Evolutionary conservation across 306 rosid genomes (phyloP).

Genomic region (Nissolia schottii): DNA sequence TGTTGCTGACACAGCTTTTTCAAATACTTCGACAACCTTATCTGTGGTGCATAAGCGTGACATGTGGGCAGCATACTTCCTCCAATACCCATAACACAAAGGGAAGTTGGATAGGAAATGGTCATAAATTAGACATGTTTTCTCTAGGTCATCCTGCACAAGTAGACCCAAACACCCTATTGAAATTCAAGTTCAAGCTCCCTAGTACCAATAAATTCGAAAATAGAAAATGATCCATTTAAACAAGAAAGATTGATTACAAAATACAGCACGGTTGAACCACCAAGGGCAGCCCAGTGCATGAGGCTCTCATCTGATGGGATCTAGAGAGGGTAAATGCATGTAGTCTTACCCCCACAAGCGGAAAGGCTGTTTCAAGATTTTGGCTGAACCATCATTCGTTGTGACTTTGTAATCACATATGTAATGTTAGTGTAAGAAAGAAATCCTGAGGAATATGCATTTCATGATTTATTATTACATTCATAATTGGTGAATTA

Average conservation of each 20-base stretch:
- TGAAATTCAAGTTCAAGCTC: constrained; percentile 14
- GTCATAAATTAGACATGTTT: constrained; percentile 56
- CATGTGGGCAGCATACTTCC: constrained; percentile 67
- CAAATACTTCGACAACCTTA: constrained; percentile 75
- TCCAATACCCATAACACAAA: constrained; percentile 89
- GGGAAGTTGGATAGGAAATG: constrained; percentile 75
- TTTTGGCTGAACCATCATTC: not conserved
- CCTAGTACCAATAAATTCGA: constrained; percentile 13
- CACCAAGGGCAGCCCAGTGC: too few relatives aligned
- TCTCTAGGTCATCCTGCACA: constrained; percentile 63
- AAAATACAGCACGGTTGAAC: not conserved
- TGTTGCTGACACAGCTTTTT: constrained; percentile 64
- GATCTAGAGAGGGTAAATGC: too few relatives aligned
- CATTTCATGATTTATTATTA: not conserved
- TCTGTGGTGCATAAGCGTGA: constrained; percentile 48
- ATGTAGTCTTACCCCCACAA: too few relatives aligned
- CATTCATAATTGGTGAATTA: not conserved
- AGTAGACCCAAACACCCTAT: constrained; percentile 17
- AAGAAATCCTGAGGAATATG: not conserved
- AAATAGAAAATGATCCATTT: not conserved
- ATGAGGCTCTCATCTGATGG: too few relatives aligned
- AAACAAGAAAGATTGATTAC: constrained; percentile 14
- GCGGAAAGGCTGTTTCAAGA: too few relatives aligned
- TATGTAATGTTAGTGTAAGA: not conserved
- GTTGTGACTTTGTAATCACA: not conserved